Conservation (phyloP, 2,329 filamentous ascomycete genomes). For the Botrytis porri region DNA sequence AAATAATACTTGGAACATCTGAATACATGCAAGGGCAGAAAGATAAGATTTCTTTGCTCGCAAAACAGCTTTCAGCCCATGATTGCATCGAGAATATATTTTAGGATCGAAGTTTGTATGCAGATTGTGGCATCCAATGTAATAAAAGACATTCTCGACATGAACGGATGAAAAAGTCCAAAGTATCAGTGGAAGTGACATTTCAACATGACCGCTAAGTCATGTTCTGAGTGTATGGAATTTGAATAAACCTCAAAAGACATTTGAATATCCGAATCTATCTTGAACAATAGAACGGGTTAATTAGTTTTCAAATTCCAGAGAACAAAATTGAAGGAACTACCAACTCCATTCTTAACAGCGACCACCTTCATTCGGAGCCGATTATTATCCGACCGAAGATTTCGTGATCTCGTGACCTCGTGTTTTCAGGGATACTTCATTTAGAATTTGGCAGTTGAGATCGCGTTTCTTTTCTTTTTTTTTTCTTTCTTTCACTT, state of each 20-base stretch:
- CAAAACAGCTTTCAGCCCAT: neutral
- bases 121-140: neutral
- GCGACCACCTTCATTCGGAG: neutral
- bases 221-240: neutral
- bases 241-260: neutral
- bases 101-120: neutral
- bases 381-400: neutral
- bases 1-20: neutral
- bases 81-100: neutral
- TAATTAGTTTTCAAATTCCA: neutral
- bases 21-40: neutral
- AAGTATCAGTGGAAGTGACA: neutral
- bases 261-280: neutral
- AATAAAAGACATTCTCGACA: neutral
- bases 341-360: neutral
- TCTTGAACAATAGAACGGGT: neutral
- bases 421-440: neutral
- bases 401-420: constrained; percentile 2
- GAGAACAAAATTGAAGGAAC: neutral
- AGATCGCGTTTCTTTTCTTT: no score
- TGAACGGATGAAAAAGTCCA: neutral
- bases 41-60: neutral
- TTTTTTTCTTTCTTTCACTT: no score
- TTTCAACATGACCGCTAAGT: neutral
- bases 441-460: neutral